Evolutionary conservation across 805 yeast genomes (phyloP).

Genomic region (Suhomyces pyralidae): DNA sequence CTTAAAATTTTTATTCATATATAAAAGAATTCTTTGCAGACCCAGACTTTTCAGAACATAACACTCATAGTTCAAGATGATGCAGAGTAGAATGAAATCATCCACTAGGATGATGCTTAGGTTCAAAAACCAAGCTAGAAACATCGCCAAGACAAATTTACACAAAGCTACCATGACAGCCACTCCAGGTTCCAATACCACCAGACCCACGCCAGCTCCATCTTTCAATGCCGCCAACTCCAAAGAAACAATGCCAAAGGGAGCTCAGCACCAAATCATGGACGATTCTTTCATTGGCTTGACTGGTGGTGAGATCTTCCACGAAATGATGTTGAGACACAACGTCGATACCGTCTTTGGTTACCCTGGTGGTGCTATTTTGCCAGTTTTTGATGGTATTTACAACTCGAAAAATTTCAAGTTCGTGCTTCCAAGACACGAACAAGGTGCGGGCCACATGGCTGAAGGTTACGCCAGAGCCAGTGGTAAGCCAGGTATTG

Average conservation of each 20-base stretch:
- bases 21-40: background rate
- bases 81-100: constrained; percentile 1
- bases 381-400: constrained; percentile 97
- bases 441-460: constrained; percentile 99
- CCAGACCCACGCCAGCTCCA: constrained; percentile 49
- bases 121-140: constrained; percentile 18
- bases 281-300: constrained; percentile 90
- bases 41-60: background rate
- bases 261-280: constrained; percentile 33
- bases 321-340: constrained; percentile 97
- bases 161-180: constrained; percentile 29
- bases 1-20: background rate
- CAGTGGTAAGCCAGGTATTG: constrained; percentile 94
- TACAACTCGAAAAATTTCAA: constrained; percentile 85
- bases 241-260: background rate
- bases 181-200: constrained; percentile 9
- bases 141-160: constrained; percentile 28
- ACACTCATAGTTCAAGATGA: background rate
- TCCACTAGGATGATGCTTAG: constrained; percentile 10
- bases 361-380: constrained; percentile 98
- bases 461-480: constrained; percentile 99
- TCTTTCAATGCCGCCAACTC: constrained; percentile 35
- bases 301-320: constrained; percentile 98
- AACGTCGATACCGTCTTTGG: constrained; percentile 95
- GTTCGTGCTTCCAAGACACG: constrained; percentile 92